Evolutionary conservation across 306 rosid genomes (phyloP), one percentile per base, ranked within the genome.

Genomic region (Acacia acuminata): DNA sequence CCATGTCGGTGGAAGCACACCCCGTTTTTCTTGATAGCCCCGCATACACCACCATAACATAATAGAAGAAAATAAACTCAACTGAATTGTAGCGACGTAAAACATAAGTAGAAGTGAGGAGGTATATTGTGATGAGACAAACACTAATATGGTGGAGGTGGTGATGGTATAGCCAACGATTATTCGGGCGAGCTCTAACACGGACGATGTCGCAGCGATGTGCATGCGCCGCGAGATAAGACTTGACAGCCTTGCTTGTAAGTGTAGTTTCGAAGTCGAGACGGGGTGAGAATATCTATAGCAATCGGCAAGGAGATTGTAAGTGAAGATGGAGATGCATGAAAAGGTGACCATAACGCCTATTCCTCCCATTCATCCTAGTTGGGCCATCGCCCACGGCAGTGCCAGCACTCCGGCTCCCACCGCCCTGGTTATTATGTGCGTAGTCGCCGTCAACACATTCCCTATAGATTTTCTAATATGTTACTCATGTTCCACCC

Each of bases 401-500:
- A 87, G 84, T 63, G 94, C 87, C 17, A 83, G 71, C 32, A 89
- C 89, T 15, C 92, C 90, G 1, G 92, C 90, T 55, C 90, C 88
- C 2, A 87, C 64, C 63, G 85, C 90, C 64, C 80, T 85, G 0
- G 92, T 89, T 47, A 87, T 51, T 34, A 89, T 89, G 80, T 86
- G 92, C 8, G 74, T 82, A 20, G 82, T 71, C 7, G 92, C 87
- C 0, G 87, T 87, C 83, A 77, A 85, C 2, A 22, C 82, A 75
- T 77, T 84, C 61, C 90, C 88, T 89, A 81, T 61, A 67, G n/a
- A n/a, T 38, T 12, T 4, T 58, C 3, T 4, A 3, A 3, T 3
- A 58, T 58, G 61, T 19, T 19, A 20, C 8, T 55, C 10, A n/a
- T 20, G 5, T 58, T 58, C 65, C 61, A 55, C 61, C 8, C 60